Evolutionary conservation across 2,329 filamentous ascomycete genomes (phyloP), one percentile per base, ranked within the genome.

Genomic region (Penicillium sclerotigenum): DNA sequence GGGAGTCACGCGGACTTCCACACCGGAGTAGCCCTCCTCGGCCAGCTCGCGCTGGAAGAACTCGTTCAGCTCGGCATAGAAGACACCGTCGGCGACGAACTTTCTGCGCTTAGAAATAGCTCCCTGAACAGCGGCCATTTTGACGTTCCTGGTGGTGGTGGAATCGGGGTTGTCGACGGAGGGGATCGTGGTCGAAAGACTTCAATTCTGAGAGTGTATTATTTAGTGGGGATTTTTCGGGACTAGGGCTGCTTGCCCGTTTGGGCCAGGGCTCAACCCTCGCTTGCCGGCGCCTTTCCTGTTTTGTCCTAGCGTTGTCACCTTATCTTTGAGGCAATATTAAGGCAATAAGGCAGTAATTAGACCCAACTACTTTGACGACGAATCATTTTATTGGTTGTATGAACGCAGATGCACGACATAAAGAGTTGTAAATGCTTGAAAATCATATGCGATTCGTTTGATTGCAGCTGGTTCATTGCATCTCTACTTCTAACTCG

Each of bases 1-100:
- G 71, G 94, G 94, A 73, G 94, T 99, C 73, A 99, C 94, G 85
- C 95, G 91, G 83, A 99, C 94, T 85, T 99, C 95, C 80, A 99
- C 94, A 79, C 94, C 94, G 57, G 94, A 99, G 88, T 99, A 99
- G 74, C 94, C 94, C 85, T 99, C 95, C 88, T 99, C 94, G 78
- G 94, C 94, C 79, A 99, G 86, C 84, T 99, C 94, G 81, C 94
- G 93, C 87, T 97, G 94, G 91, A 99, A 99, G 89, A 99, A 99
- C 85, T 99, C 94, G 89, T 99, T 99, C 81, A 99, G 85, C 84
- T 99, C 94, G 85, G 94, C 94, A 83, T 97, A 99, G 90, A 99
- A 99, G 77, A 99, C 94, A 88, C 94, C 94, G 82, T 99, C 94
- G 71, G 89, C 90, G 78, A 93, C 88, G 84, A 92, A 93, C 87